Percentiles rank a stretch among this genome's conserved stretches.
phyloP scores from a whole-genome alignment of 2,329 filamentous ascomycete species.

The Colletotrichum zoysiae region DNA sequence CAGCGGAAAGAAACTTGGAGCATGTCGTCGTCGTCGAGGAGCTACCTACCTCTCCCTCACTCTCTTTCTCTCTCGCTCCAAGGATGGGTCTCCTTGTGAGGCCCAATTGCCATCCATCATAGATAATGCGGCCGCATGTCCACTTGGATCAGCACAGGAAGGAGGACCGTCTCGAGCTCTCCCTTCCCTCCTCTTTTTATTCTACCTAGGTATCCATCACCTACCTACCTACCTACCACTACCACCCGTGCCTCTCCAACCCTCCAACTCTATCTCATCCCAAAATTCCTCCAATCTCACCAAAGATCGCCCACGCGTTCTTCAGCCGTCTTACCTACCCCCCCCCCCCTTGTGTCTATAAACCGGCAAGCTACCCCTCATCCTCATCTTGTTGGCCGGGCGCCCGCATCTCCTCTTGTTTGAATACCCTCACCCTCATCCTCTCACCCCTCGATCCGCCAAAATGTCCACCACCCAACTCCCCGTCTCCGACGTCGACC shows the following conservation, averaged over 20 bases:
- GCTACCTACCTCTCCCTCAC: background rate
- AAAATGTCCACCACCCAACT: conserved; percentile 75
- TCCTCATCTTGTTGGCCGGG: conserved; percentile 26
- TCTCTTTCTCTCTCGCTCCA: conserved; percentile 1
- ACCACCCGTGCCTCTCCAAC: conserved; percentile 1
- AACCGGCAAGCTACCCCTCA: conserved; percentile 6
- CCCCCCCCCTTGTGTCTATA: conserved; percentile 24
- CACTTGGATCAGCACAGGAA: background rate
- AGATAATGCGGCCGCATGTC: conserved; percentile 15
- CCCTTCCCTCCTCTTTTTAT: background rate
- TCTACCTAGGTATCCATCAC: background rate
- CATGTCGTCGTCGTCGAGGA: background rate
- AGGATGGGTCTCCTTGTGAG: conserved; percentile 16
- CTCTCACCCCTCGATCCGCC: conserved; percentile 29
- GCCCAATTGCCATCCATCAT: conserved; percentile 9
- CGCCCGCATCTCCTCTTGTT: conserved; percentile 13
- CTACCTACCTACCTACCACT: background rate
- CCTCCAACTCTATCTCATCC: conserved; percentile 18
- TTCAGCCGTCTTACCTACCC: background rate
- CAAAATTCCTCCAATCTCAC: conserved; percentile 32
- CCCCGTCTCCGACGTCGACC: conserved; percentile 71
- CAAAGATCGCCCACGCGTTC: conserved; percentile 35
- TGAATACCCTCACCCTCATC: conserved; percentile 10
- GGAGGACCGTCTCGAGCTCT: background rate
- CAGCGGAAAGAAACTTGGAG: background rate